These are phyloP conservation scores for Phytopythium montanum DNA, from an alignment of 352 stramenopile genomes.

Conservation along the genomic window DNA sequence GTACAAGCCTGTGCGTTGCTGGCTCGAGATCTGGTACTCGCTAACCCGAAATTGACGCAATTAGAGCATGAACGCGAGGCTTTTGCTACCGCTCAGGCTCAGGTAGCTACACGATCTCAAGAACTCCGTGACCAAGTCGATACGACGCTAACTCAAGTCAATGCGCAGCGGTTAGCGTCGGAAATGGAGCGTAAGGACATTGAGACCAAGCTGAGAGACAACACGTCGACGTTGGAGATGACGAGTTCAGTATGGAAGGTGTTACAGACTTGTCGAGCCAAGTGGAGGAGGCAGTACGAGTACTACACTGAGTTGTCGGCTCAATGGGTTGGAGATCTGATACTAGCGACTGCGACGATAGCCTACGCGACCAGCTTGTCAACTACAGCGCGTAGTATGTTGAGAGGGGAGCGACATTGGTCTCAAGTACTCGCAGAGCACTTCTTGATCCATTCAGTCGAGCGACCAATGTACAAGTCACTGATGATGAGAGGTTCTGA, in stretches of 20 bases:
- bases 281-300: slow-evolving; percentile 38
- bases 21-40: slow-evolving; percentile 46
- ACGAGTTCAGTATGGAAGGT: slow-evolving; percentile 52
- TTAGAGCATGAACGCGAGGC: slow-evolving; percentile 42
- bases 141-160: slow-evolving; percentile 26
- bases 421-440: slow-evolving; percentile 21
- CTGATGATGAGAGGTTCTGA: slow-evolving; percentile 31
- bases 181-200: slow-evolving; percentile 47
- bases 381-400: slow-evolving; percentile 5
- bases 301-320: slow-evolving; percentile 33
- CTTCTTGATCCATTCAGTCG: slow-evolving; percentile 28
- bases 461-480: slow-evolving; percentile 17
- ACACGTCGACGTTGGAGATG: slow-evolving; percentile 49
- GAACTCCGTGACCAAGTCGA: slow-evolving; percentile 38
- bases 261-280: slow-evolving; percentile 32
- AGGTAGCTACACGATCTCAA: slow-evolving; percentile 24
- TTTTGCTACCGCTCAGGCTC: slow-evolving; percentile 28
- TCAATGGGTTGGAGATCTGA: slow-evolving; percentile 52
- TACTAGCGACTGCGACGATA: slow-evolving; percentile 52
- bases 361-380: slow-evolving; percentile 39
- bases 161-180: slow-evolving; percentile 31
- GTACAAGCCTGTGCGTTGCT: slow-evolving; percentile 48
- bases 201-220: slow-evolving; percentile 49
- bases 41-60: slow-evolving; percentile 49
- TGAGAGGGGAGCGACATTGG: slow-evolving; percentile 28